Conservation (phyloP, 2,329 filamentous ascomycete species). For the Coniochaeta pulveracea region DNA sequence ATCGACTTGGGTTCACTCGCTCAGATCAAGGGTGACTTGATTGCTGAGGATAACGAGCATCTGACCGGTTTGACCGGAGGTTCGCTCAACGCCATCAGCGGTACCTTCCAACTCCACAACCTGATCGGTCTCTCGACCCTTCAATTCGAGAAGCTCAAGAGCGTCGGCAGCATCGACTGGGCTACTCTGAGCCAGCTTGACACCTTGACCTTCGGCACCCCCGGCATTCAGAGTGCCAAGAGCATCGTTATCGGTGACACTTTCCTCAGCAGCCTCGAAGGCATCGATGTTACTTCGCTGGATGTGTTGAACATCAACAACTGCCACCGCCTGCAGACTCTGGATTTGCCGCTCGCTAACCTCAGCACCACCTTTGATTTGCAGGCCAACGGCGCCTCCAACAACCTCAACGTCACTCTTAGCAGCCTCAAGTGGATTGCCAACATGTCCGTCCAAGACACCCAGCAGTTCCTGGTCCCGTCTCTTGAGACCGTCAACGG, state of each 20-base stretch:
- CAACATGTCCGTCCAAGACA: slow-evolving; percentile 76
- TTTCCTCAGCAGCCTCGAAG: slow-evolving; percentile 63
- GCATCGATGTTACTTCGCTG: slow-evolving; percentile 69
- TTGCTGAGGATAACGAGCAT: slow-evolving; percentile 45
- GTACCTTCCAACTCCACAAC: slow-evolving; percentile 59
- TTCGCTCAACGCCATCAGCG: slow-evolving; percentile 53
- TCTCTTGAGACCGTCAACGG: slow-evolving; percentile 62
- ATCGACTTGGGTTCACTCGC: slow-evolving; percentile 52
- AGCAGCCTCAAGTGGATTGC: slow-evolving; percentile 67
- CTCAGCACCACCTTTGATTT: slow-evolving; percentile 62
- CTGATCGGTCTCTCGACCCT: slow-evolving; percentile 59
- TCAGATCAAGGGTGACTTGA: slow-evolving; percentile 44
- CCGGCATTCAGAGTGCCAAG: slow-evolving; percentile 53
- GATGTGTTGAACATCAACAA: slow-evolving; percentile 74
- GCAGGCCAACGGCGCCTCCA: slow-evolving; percentile 72
- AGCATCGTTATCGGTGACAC: slow-evolving; percentile 77
- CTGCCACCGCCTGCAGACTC: slow-evolving; percentile 68
- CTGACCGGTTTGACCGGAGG: slow-evolving; percentile 52
- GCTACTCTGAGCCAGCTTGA: slow-evolving; percentile 55
- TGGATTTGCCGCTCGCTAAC: slow-evolving; percentile 69
- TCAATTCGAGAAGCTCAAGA: slow-evolving; percentile 34
- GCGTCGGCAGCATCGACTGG: slow-evolving; percentile 59
- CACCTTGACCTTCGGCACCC: slow-evolving; percentile 30
- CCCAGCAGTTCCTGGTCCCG: slow-evolving; percentile 62
- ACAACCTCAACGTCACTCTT: slow-evolving; percentile 58